These are phyloP conservation scores for Pulchroboletus neoregius DNA, from an alignment of 1,284 basidiomycete species.

Conservation along the genomic window DNA sequence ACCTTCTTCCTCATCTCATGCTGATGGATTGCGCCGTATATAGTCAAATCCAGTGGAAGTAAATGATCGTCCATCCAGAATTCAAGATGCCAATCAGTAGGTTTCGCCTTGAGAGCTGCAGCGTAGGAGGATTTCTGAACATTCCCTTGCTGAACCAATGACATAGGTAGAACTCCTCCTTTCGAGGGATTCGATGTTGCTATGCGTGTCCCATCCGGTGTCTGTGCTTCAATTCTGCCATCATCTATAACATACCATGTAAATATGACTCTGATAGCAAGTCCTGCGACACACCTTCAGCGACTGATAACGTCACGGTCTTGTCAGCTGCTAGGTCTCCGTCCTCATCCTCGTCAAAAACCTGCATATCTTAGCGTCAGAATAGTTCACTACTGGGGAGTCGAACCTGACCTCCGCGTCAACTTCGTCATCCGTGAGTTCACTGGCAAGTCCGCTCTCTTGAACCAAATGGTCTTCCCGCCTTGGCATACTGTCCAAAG, in stretches of 20 bases:
- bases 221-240: constrained; percentile 89
- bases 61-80: constrained; percentile 88
- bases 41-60: constrained; percentile 83
- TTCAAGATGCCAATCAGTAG: constrained; percentile 94
- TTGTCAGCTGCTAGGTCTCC: constrained; percentile 71
- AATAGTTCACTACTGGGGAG: neutral
- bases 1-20: constrained; percentile 74
- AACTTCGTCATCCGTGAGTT: constrained; percentile 78
- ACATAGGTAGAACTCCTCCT: constrained; percentile 35
- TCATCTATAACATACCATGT: constrained; percentile 56
- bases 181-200: constrained; percentile 72
- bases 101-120: constrained; percentile 87
- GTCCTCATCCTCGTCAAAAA: constrained; percentile 72
- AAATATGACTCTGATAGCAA: constrained; percentile 6
- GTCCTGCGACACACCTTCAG: constrained; percentile 54
- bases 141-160: constrained; percentile 40
- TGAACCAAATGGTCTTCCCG: constrained; percentile 53
- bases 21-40: constrained; percentile 94
- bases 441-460: constrained; percentile 62
- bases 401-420: constrained; percentile 55
- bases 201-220: constrained; percentile 92
- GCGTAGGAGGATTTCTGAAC: constrained; percentile 78
- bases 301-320: constrained; percentile 81
- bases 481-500: constrained; percentile 19
- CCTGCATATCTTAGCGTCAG: constrained; percentile 33